A percentile compares a stretch with the other conserved stretches of the same genome.
Conservation (phyloP, 2,329 filamentous ascomycete species). For the Ophiostoma triangulosporum region DNA sequence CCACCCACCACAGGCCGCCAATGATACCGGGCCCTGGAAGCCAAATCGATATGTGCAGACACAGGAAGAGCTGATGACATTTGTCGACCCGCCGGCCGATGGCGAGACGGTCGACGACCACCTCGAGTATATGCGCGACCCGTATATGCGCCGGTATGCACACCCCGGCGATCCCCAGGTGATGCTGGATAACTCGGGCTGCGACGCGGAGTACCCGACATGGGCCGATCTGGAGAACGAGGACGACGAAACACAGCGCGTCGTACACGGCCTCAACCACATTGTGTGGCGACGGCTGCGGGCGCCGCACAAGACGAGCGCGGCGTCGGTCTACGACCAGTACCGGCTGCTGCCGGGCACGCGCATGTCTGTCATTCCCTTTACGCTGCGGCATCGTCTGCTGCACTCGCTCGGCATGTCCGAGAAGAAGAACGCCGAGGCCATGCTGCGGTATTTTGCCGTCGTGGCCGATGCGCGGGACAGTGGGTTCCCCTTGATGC, state of each 20-base stretch:
- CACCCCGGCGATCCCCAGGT: slow-evolving; percentile 34
- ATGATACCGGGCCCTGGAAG: not conserved
- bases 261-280: slow-evolving; percentile 26
- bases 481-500: slow-evolving; percentile 53
- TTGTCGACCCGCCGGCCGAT: slow-evolving; percentile 37
- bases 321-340: slow-evolving; percentile 31
- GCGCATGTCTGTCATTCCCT: slow-evolving; percentile 36
- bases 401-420: slow-evolving; percentile 56
- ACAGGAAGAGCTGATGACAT: slow-evolving; percentile 34
- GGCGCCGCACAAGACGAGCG: slow-evolving; percentile 28
- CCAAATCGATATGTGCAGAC: slow-evolving; percentile 8
- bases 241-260: slow-evolving; percentile 22
- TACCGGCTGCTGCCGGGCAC: slow-evolving; percentile 39
- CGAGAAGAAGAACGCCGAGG: slow-evolving; percentile 38
- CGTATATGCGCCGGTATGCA: slow-evolving; percentile 41
- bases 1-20: not conserved
- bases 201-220: slow-evolving; percentile 34
- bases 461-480: slow-evolving; percentile 72
- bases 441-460: slow-evolving; percentile 72
- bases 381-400: slow-evolving; percentile 44
- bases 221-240: slow-evolving; percentile 25
- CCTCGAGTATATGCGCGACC: slow-evolving; percentile 37
- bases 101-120: slow-evolving; percentile 38
- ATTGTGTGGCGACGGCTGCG: slow-evolving; percentile 29
- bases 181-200: slow-evolving; percentile 34